Conservation (phyloP, 495 filamentous ascomycete species). For the Bacidia gigantensis region DNA sequence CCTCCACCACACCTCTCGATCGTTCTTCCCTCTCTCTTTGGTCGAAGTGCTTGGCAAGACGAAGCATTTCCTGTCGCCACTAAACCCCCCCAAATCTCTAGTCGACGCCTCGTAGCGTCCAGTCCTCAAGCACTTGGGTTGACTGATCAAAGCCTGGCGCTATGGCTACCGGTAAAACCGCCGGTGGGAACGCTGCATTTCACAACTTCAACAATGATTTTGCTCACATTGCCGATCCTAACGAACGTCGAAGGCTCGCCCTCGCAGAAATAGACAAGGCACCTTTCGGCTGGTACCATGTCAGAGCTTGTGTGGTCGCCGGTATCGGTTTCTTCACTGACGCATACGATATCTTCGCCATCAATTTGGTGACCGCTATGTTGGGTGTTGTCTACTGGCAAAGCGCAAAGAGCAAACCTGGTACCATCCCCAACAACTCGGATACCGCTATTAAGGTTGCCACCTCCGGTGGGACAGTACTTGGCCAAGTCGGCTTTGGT, state of each 20-base stretch:
- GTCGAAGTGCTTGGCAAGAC: too few relatives aligned
- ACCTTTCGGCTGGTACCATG: slow-evolving; percentile 67
- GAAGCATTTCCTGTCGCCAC: too few relatives aligned
- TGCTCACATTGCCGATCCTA: slow-evolving; percentile 50
- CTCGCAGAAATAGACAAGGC: slow-evolving; percentile 70
- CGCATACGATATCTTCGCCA: slow-evolving; percentile 62
- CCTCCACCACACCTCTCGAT: background rate
- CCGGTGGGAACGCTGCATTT: slow-evolving; percentile 53
- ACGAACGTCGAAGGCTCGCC: slow-evolving; percentile 59
- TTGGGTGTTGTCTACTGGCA: slow-evolving; percentile 64
- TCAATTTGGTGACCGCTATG: slow-evolving; percentile 55
- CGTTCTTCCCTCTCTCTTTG: too few relatives aligned
- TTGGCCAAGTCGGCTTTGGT: slow-evolving; percentile 76
- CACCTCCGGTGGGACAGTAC: slow-evolving; percentile 73
- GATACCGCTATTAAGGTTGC: slow-evolving; percentile 82
- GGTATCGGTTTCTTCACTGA: slow-evolving; percentile 25
- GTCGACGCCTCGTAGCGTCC: too few relatives aligned
- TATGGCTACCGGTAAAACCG: slow-evolving; percentile 28
- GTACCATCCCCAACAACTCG: slow-evolving; percentile 44
- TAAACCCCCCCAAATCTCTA: too few relatives aligned
- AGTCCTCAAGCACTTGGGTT: too few relatives aligned
- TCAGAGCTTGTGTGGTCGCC: slow-evolving; percentile 62
- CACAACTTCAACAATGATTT: slow-evolving; percentile 48
- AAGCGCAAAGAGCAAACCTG: slow-evolving; percentile 30
- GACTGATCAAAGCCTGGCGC: too few relatives aligned